These are phyloP conservation scores for Termitomyces sp. DNA, from an alignment of 768 basidiomycete genomes.

Conservation along the genomic window DNA sequence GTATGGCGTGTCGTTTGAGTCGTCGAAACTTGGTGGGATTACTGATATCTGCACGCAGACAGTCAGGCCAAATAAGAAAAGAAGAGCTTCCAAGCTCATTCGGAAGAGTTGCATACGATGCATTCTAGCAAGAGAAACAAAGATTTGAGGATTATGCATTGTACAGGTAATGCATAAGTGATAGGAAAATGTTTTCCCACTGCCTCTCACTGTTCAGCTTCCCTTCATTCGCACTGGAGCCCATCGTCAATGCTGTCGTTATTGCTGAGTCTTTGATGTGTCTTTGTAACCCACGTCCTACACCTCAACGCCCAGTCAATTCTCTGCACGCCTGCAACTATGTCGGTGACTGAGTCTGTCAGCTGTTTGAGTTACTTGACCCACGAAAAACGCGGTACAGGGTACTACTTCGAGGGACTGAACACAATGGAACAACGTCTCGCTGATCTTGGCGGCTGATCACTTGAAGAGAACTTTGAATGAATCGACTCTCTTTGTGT, in stretches of 20 bases:
- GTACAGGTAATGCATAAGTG: not conserved
- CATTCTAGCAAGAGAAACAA: constrained; percentile 35
- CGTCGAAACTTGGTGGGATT: constrained; percentile 36
- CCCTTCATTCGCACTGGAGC: not conserved
- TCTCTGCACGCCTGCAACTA: not conserved
- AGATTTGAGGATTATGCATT: constrained; percentile 10
- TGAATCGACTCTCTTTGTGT: not conserved
- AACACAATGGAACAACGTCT: not conserved
- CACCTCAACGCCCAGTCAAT: not conserved
- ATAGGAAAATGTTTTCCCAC: not conserved
- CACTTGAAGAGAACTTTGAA: not conserved
- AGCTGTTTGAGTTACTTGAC: not conserved
- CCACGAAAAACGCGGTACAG: too few relatives aligned
- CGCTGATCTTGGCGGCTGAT: not conserved
- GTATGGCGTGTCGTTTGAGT: constrained; percentile 30
- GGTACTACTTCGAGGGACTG: not conserved
- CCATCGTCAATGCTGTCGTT: not conserved
- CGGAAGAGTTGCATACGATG: constrained; percentile 29
- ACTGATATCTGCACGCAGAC: constrained; percentile 24
- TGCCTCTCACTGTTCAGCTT: not conserved
- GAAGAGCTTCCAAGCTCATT: not conserved
- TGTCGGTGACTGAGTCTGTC: not conserved
- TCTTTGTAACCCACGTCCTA: not conserved
- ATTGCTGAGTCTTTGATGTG: not conserved
- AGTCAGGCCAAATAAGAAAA: not conserved